Evolutionary conservation across 2,329 filamentous ascomycete genomes (phyloP), one percentile per base, ranked within the genome.

Genomic region (Neonectria ditissima): DNA sequence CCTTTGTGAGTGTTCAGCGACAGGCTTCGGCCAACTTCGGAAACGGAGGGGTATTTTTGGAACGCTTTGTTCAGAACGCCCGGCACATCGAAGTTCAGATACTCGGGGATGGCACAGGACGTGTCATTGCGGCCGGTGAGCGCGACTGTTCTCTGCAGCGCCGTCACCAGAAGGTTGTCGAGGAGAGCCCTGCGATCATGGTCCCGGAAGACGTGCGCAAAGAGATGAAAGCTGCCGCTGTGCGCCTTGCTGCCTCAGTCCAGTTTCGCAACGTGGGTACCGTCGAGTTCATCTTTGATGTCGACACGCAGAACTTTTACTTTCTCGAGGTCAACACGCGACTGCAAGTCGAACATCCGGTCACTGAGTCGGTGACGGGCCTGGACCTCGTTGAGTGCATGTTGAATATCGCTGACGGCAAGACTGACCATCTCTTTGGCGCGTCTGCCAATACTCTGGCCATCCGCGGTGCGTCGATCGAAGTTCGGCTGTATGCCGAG

Each of bases 321-420:
- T 85, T 85, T 61, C 74, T 85, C 0, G 83, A 85, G 61, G 77
- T 84, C 30, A 85, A 85, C 45, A 80, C 83, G 0, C 74, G 83
- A 4, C 69, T 85, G 4, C 83, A 86, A 62, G 83, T 85, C 5
- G 84, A 86, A 65, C 82, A 85, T 67, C 76, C 79, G 22, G 77
- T 79, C 9, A 94, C 92, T 0, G 92, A 94, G 75, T 89, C 91
- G 84, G 89, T 92, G 2, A 92, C 90, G 10, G 89, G 87, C 0
- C 85, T 92, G 52, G 92, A 94, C 74, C 81, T 94, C 11, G 92
- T 94, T 1, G 83, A 88, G 32, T 71, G 79, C 22, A 82, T 83
- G 80, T 59, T 82, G 11, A 68, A 68, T 0, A 77, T 79, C 34
- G 79, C 74, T 9, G 52, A 56, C 8, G 67, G 59, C 1, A 64